Base-by-base conservation (phyloP, 805 yeast genomes). In the Pichia phayaonensis region DNA sequence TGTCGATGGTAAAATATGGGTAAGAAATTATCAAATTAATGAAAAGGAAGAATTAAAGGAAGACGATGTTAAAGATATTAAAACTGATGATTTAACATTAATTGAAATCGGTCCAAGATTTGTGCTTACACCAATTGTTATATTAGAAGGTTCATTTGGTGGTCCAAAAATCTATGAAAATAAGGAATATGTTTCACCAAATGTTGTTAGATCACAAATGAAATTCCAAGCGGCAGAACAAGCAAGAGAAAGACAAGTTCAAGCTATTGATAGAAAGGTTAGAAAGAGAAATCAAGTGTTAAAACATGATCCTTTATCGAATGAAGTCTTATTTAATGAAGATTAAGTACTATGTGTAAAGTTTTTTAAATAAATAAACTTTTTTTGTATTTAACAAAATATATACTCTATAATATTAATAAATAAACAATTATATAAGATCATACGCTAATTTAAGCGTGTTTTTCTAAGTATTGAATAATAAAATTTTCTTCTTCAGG, bases 91-190 rank as follows among this genome's bases (percentile, higher is more conserved):
- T 55, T 68, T 87, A 55, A 81, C 89, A 18, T 74, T 94, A 60
- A 86, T 94, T 52, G 99, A 94, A 73, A 89, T 94, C 59, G 99
- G 99, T 3, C 99, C 99, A 47, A 80, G 99, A 68, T 84, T 90
- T 57, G 98, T 94, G 34, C 76, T 94, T 73, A 92, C 98, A 3
- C 83, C 85, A 56, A 90, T 94, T 59, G 83, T 95, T 53, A 81
- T 94, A 48, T 76, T 92, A 56, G 98, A 94, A 72, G 99, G 99
- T 45, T 89, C 97, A 1, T 94, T 94, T 61, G 92, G 97, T 50
- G 99, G 99, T 21, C 97, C 98, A 56, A 89, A 90, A 76, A 90
- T 94, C 57, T 94, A 88, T 70, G 98, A 94, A 64, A 94, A 94
- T 74, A 90, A 88, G 74, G 94, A 92, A 70, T 94, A 87, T 69